These are phyloP conservation scores for Scedosporium dehoogii DNA, from an alignment of 2,329 filamentous ascomycete species.

Conservation along the genomic window DNA sequence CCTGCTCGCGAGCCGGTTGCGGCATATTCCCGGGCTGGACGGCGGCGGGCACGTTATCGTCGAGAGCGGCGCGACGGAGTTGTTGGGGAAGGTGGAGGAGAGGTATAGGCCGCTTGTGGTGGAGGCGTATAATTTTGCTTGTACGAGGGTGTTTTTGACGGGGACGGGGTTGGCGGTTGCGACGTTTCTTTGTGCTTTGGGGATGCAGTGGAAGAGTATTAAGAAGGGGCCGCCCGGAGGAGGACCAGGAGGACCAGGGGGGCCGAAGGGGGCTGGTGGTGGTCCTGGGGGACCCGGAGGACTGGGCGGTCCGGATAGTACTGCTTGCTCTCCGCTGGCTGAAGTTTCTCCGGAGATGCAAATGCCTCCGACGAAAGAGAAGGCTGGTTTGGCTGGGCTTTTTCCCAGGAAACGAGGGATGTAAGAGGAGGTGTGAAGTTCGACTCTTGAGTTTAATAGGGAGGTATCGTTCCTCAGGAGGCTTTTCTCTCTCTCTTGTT, in stretches of 20 bases:
- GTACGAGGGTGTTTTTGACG: conserved; percentile 54
- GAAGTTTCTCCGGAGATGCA: not conserved
- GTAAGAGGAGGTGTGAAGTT: not conserved
- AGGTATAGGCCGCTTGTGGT: conserved; percentile 44
- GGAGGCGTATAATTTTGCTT: conserved; percentile 53
- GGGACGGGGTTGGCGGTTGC: conserved; percentile 44
- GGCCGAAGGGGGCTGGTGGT: not conserved
- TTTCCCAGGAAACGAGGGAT: not conserved
- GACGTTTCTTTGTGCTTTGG: conserved; percentile 45
- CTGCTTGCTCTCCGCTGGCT: too few species aligned
- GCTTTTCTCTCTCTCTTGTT: too few species aligned
- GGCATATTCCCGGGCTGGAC: conserved; percentile 31
- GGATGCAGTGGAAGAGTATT: conserved; percentile 59
- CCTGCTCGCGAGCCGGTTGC: conserved; percentile 28
- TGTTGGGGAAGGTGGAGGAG: conserved; percentile 41
- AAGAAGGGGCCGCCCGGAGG: conserved; percentile 33
- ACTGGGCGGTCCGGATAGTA: not conserved
- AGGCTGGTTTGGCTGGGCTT: not conserved
- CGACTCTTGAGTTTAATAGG: not conserved
- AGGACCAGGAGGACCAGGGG: not conserved
- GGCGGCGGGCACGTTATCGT: conserved; percentile 28
- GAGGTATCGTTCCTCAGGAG: too few species aligned
- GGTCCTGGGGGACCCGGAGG: not conserved
- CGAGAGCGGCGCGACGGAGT: conserved; percentile 45
- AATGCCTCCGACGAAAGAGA: not conserved